Evolutionary conservation across 495 filamentous ascomycete species (phyloP).

Genomic region (Glonium stellatum): DNA sequence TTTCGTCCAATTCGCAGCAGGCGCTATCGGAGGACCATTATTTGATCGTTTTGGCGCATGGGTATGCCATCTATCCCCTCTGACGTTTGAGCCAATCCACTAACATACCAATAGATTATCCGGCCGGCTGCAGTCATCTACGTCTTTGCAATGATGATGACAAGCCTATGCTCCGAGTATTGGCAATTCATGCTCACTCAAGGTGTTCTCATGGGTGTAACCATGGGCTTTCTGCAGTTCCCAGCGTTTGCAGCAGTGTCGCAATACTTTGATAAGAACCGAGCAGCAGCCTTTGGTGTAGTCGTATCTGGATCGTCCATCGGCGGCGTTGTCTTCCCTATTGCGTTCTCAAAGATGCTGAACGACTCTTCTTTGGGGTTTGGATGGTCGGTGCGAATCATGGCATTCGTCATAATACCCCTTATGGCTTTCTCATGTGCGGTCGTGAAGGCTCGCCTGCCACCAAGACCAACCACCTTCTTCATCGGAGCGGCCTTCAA

Average conservation of each 20-base stretch:
- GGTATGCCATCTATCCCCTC: conserved; percentile 24
- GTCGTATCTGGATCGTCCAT: conserved; percentile 46
- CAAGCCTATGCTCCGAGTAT: conserved; percentile 49
- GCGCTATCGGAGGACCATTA: conserved; percentile 43
- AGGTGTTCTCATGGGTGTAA: conserved; percentile 48
- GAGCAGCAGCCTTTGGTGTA: conserved; percentile 50
- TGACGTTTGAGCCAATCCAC: conserved; percentile 50
- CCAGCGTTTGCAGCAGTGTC: conserved; percentile 48
- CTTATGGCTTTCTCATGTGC: conserved; percentile 36
- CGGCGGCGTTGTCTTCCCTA: conserved; percentile 34
- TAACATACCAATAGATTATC: conserved; percentile 36
- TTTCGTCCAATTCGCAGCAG: conserved; percentile 45
- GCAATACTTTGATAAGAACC: conserved; percentile 49
- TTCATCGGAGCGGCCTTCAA: conserved; percentile 15
- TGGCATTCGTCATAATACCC: conserved; percentile 51
- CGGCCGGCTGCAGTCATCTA: conserved; percentile 24
- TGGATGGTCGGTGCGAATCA: conserved; percentile 53
- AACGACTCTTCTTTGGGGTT: conserved; percentile 42
- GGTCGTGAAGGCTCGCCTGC: conserved; percentile 23
- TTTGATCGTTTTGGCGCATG: conserved; percentile 47
- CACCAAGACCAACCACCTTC: conserved; percentile 26
- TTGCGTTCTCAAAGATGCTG: conserved; percentile 28
- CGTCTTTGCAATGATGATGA: conserved; percentile 50
- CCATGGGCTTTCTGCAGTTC: conserved; percentile 44
- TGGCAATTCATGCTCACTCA: conserved; percentile 58